Percentiles rank a stretch among this genome's conserved stretches.
These are phyloP conservation scores for Calonectria ilicicola DNA, from an alignment of 2,329 filamentous ascomycete genomes.

Conservation along the genomic window DNA sequence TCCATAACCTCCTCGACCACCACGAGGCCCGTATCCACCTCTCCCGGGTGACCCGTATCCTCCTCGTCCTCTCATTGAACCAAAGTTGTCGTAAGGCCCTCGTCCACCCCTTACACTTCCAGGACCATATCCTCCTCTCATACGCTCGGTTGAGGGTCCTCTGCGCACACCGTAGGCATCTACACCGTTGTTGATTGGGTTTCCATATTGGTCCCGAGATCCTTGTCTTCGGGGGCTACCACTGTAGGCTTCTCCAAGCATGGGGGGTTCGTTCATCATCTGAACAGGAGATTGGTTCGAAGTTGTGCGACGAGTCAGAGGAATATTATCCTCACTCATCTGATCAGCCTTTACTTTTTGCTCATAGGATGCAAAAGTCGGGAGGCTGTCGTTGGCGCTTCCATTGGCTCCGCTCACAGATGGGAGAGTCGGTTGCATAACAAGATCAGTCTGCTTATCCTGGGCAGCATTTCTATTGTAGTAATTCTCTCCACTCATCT, in stretches of 20 bases:
- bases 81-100: conserved; percentile 61
- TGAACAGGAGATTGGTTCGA: conserved; percentile 67
- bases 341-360: conserved; percentile 71
- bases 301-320: conserved; percentile 75
- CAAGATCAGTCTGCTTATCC: conserved; percentile 56
- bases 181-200: conserved; percentile 58
- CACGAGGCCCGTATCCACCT: conserved; percentile 57
- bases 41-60: conserved; percentile 57
- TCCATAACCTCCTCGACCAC: conserved; percentile 49
- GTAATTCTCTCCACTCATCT: conserved; percentile 96
- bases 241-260: conserved; percentile 48
- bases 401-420: conserved; percentile 67
- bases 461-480: conserved; percentile 78
- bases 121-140: conserved; percentile 62
- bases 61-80: conserved; percentile 54
- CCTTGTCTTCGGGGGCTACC: conserved; percentile 53
- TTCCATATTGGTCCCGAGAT: conserved; percentile 75
- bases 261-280: conserved; percentile 53
- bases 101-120: conserved; percentile 60
- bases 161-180: conserved; percentile 61
- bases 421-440: conserved; percentile 69
- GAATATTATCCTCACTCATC: conserved; percentile 77
- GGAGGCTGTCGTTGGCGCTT: conserved; percentile 59
- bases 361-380: conserved; percentile 75
- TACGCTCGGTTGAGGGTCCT: conserved; percentile 60